A percentile compares a stretch with the other conserved stretches of the same genome.
Conservation (phyloP, 768 basidiomycete genomes). For the Boletus vinaceobasis region DNA sequence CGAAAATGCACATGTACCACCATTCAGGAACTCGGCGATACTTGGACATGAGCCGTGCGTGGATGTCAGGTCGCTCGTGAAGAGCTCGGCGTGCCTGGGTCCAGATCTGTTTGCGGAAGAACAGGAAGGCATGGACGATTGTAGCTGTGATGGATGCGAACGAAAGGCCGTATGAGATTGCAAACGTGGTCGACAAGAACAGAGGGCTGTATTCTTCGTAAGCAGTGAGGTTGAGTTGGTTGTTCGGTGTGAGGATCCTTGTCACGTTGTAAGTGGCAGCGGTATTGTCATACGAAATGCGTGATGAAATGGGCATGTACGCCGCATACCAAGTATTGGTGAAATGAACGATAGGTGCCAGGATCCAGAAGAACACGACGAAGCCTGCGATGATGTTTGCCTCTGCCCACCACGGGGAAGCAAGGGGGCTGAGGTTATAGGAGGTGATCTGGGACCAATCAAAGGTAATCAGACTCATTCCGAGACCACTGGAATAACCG, state of each 20-base stretch:
- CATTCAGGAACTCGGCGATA: slow-evolving; percentile 61
- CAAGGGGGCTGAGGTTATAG: slow-evolving; percentile 43
- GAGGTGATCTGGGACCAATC: slow-evolving; percentile 81
- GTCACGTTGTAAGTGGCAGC: slow-evolving; percentile 42
- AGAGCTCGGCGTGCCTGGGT: slow-evolving; percentile 48
- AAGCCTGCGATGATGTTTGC: slow-evolving; percentile 39
- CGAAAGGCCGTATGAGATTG: slow-evolving; percentile 47
- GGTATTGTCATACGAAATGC: slow-evolving; percentile 41
- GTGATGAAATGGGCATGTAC: slow-evolving; percentile 40
- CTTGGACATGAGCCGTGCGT: slow-evolving; percentile 54
- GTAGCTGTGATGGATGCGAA: slow-evolving; percentile 44
- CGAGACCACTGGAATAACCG: slow-evolving; percentile 53
- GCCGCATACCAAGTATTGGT: slow-evolving; percentile 38
- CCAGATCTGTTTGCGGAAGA: slow-evolving; percentile 58
- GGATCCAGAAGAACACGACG: slow-evolving; percentile 34
- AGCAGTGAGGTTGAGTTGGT: slow-evolving; percentile 30
- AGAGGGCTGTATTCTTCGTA: slow-evolving; percentile 40
- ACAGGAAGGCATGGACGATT: slow-evolving; percentile 41
- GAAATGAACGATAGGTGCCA: slow-evolving; percentile 28
- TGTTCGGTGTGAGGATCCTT: slow-evolving; percentile 33
- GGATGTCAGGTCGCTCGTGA: slow-evolving; percentile 57
- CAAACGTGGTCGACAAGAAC: slow-evolving; percentile 48
- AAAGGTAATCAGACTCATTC: slow-evolving; percentile 76
- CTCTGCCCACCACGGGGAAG: slow-evolving; percentile 37
- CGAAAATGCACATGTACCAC: slow-evolving; percentile 49